A percentile compares a stretch with the other conserved stretches of the same genome.
Conservation (phyloP, 2,329 filamentous ascomycete genomes). For the Apiospora aurea region DNA sequence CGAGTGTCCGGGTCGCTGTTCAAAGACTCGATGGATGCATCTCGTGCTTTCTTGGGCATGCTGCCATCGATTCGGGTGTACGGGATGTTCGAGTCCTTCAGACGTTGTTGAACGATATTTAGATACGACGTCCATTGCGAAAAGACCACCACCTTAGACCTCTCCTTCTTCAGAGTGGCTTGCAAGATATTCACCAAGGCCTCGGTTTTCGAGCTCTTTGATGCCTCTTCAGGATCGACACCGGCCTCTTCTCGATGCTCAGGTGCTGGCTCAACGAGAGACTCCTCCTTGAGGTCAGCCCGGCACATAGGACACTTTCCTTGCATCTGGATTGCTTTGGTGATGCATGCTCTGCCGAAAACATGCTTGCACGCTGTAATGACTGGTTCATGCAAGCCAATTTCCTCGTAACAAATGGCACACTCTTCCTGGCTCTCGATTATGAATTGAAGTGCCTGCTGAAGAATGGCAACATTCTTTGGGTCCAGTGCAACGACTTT, state of each 20-base stretch:
- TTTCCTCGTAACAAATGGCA: constrained; percentile 77
- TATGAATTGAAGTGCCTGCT: constrained; percentile 76
- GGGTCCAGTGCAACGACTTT: constrained; percentile 73
- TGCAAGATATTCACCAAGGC: constrained; percentile 77
- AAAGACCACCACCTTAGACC: constrained; percentile 76
- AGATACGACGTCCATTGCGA: constrained; percentile 81
- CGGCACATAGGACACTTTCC: constrained; percentile 88
- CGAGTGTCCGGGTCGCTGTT: constrained; percentile 71
- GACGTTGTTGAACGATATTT: constrained; percentile 72
- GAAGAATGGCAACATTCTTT: constrained; percentile 75
- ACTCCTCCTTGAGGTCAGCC: constrained; percentile 65
- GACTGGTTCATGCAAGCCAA: constrained; percentile 68
- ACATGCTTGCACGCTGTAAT: constrained; percentile 87
- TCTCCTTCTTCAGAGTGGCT: constrained; percentile 68
- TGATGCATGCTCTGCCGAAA: constrained; percentile 79
- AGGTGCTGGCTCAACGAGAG: constrained; percentile 69
- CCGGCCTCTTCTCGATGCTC: constrained; percentile 56
- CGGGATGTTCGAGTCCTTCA: constrained; percentile 65
- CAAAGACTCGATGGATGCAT: constrained; percentile 72
- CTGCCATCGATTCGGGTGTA: constrained; percentile 81
- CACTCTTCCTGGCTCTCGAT: constrained; percentile 86
- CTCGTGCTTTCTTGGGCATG: constrained; percentile 75
- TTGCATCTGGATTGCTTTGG: constrained; percentile 75
- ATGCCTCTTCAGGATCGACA: constrained; percentile 63
- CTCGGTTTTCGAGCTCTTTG: constrained; percentile 83